These are phyloP conservation scores for Juglanconis sp. DNA, from an alignment of 2,329 filamentous ascomycete species.

Conservation along the genomic window DNA sequence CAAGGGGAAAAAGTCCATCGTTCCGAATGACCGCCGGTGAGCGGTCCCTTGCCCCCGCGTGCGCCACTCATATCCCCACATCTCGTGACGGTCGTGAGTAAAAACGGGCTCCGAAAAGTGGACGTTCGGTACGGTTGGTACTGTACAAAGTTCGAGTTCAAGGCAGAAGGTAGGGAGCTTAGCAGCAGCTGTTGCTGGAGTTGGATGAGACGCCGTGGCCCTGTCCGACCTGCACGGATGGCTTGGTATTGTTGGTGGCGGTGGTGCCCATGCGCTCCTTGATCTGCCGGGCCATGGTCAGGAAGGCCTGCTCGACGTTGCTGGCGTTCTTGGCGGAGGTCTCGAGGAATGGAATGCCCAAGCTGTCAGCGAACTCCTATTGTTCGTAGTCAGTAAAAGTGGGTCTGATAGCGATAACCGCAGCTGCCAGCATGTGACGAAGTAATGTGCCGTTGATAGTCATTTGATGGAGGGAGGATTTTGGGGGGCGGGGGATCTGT, in stretches of 20 bases:
- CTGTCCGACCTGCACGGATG: slow-evolving; percentile 90
- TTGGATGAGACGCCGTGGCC: slow-evolving; percentile 90
- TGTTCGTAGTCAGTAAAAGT: slow-evolving; percentile 14
- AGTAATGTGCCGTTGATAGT: neutral
- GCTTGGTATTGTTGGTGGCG: slow-evolving; percentile 95
- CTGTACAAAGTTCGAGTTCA: slow-evolving; percentile 17
- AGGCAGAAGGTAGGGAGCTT: slow-evolving; percentile 39
- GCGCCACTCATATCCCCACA: slow-evolving; percentile 15
- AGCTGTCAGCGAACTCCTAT: slow-evolving; percentile 97
- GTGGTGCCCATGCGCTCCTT: slow-evolving; percentile 99
- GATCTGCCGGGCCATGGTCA: slow-evolving; percentile 99
- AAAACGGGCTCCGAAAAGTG: slow-evolving; percentile 6
- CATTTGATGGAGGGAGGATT: neutral
- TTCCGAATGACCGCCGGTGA: slow-evolving; percentile 7
- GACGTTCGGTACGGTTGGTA: slow-evolving; percentile 12
- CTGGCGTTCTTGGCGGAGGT: slow-evolving; percentile 99
- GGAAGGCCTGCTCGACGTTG: slow-evolving; percentile 99
- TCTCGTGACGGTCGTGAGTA: slow-evolving; percentile 19
- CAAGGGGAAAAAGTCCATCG: neutral
- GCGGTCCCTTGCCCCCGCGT: slow-evolving; percentile 12
- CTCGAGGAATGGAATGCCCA: slow-evolving; percentile 98
- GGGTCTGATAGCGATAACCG: slow-evolving; percentile 8
- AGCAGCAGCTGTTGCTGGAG: slow-evolving; percentile 87
- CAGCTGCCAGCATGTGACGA: slow-evolving; percentile 15
- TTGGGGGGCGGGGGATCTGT: neutral